These are phyloP conservation scores for Silybum marianum DNA, from an alignment of 129 eudicot species.

Conservation along the genomic window DNA sequence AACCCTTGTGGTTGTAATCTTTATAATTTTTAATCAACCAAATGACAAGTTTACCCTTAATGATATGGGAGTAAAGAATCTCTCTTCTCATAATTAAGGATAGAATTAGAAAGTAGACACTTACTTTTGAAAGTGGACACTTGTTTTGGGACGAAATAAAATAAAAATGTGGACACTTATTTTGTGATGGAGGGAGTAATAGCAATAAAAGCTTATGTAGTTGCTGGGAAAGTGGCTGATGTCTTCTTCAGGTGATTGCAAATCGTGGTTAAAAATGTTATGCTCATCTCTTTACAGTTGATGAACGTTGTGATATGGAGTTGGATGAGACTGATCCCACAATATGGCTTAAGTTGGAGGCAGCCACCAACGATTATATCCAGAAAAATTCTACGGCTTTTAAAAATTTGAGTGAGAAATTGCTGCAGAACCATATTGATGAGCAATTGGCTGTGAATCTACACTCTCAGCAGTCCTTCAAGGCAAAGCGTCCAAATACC, in stretches of 20 bases:
- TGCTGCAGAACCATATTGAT: conserved; percentile 56
- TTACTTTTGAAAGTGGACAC: neutral
- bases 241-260: neutral
- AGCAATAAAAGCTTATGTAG: conserved; percentile 1
- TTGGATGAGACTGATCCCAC: conserved; percentile 96
- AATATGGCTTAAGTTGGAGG: conserved; percentile 81
- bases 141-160: neutral
- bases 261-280: conserved; percentile 3
- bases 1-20: too few relatives aligned
- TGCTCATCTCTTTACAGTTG: conserved; percentile 53
- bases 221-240: neutral
- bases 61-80: neutral
- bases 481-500: conserved; percentile 43
- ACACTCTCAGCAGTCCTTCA: conserved; percentile 45
- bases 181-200: neutral
- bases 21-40: neutral
- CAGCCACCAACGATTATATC: conserved; percentile 83
- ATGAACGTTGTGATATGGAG: conserved; percentile 98
- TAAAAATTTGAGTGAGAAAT: conserved; percentile 63
- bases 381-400: conserved; percentile 55
- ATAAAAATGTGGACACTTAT: neutral
- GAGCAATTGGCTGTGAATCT: conserved; percentile 47
- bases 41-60: neutral
- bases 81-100: neutral
- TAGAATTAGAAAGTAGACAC: neutral